Evolutionary conservation across 371 early-diverging fungal genomes (phyloP), one percentile per base, ranked within the genome.

Genomic region (Nematocida displodere): DNA sequence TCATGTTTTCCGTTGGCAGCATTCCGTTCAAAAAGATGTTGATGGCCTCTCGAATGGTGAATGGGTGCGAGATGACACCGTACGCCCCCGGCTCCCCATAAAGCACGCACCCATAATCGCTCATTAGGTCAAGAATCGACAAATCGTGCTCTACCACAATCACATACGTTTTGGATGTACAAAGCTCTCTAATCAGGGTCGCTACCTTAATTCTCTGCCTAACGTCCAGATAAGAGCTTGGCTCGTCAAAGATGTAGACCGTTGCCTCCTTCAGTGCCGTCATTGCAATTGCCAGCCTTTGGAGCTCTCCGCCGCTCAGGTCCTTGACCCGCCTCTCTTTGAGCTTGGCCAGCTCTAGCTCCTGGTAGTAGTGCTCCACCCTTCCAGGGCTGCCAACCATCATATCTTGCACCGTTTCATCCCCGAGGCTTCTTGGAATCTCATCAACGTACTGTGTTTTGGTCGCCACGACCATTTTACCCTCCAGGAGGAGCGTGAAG

Each of bases 121-220:
- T 93, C 79, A 98, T 88, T 80, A 97, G 92, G 86, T 97, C 97
- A 80, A 97, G 87, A 53, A 98, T 94, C 24, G 91, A 89, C 85
- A 98, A 87, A 90, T 98, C 99, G 89, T 98, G 99, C 87, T 98
- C 97, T 33, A 97, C 96, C 76, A 91, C 92, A 82, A 98, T 90
- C 54, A 97, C 91, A 84, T 94, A 97, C 71, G 87, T 87, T 82
- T 87, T 54, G 86, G 84, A 86, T 44, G 82, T 76, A 46, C 92
- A 85, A 66, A 97, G 84, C 37, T 88, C 87, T 62, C 96, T 90
- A 80, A 98, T 95, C 48, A 91, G 91, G 50, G 87, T 87, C 56
- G 96, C 95, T 75, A 94, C 96, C 66, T 92, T 92, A 81, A 98
- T 85, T 86, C 99, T 90, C 86, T 98, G 99, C 88, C 94, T 95